Percentiles rank a stretch among this genome's conserved stretches.
These are phyloP conservation scores for Coemansia sp. DNA, from an alignment of 192 early-diverging fungal genomes.

Conservation along the genomic window DNA sequence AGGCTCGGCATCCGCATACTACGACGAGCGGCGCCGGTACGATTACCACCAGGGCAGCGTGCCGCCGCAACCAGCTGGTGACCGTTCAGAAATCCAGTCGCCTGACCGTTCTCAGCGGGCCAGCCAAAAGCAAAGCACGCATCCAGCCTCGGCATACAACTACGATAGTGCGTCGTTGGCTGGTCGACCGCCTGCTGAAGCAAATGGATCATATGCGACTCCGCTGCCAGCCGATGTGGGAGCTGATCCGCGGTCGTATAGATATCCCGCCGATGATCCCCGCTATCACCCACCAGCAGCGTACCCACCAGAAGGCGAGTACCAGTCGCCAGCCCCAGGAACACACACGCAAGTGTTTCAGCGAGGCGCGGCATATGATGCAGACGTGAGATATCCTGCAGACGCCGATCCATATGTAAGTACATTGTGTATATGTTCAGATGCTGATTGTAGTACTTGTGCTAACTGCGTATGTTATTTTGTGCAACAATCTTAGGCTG, in stretches of 20 bases:
- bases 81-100: conserved; percentile 15
- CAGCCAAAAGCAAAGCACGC: conserved; percentile 21
- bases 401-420: conserved; percentile 28
- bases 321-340: conserved; percentile 23
- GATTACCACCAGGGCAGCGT: conserved; percentile 17
- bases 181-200: neutral
- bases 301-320: conserved; percentile 22
- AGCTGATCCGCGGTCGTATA: conserved; percentile 8
- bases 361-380: conserved; percentile 10
- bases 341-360: conserved; percentile 29
- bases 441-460: neutral
- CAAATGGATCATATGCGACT: conserved; percentile 5
- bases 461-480: neutral
- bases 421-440: conserved; percentile 1
- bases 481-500: conserved; percentile 8
- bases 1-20: conserved; percentile 14
- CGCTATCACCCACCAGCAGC: conserved; percentile 10
- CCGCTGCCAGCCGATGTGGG: neutral
- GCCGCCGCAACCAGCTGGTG: conserved; percentile 10
- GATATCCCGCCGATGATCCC: conserved; percentile 16
- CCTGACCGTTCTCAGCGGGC: conserved; percentile 19
- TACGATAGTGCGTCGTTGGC: conserved; percentile 9
- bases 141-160: conserved; percentile 9
- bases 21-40: conserved; percentile 19
- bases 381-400: neutral